Conservation (phyloP, 2,329 filamentous ascomycete genomes). For the Cladophialophora immunda region DNA sequence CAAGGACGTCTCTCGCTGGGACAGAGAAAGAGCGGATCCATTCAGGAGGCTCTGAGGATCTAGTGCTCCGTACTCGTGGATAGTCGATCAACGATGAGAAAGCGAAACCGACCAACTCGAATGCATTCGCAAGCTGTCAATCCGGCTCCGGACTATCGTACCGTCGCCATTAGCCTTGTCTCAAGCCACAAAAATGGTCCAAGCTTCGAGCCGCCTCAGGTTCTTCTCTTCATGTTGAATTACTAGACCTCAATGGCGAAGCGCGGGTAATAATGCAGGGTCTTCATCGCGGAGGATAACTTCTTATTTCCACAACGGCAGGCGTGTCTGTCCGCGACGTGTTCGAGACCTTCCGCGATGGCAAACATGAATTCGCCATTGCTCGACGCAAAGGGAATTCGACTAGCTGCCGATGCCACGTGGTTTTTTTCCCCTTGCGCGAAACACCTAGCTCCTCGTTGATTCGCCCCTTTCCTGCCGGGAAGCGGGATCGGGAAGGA, state of each 20-base stretch:
- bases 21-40: background rate
- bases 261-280: background rate
- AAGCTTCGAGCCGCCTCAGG: background rate
- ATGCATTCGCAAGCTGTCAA: background rate
- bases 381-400: background rate
- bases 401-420: constrained; percentile 10
- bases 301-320: background rate
- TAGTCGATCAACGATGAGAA: background rate
- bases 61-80: background rate
- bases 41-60: background rate
- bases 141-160: background rate
- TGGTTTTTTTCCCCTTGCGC: background rate
- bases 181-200: constrained; percentile 1
- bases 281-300: background rate
- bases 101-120: background rate
- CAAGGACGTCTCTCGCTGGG: background rate
- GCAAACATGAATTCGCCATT: background rate
- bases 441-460: background rate
- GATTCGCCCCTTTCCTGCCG: constrained; percentile 5
- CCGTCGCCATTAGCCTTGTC: background rate
- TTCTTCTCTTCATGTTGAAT: background rate
- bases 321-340: background rate
- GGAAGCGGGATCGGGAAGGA: constrained; percentile 4
- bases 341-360: background rate
- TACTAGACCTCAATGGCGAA: background rate